These are phyloP conservation scores for Phaeotremella fagi DNA, from an alignment of 768 basidiomycete species.

Conservation along the genomic window DNA sequence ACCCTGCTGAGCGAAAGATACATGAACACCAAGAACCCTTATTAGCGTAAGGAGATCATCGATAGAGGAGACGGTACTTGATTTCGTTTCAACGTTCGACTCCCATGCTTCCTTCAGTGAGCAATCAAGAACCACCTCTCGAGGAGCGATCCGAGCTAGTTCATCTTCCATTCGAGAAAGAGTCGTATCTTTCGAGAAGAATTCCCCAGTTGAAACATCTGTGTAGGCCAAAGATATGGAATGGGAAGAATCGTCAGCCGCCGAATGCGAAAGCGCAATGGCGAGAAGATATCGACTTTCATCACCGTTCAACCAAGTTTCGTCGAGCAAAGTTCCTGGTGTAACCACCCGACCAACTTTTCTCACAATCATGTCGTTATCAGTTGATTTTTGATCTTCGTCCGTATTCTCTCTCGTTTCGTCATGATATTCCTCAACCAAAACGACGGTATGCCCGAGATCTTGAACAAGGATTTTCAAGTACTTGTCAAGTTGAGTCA, in stretches of 20 bases:
- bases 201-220: constrained; percentile 85
- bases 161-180: constrained; percentile 67
- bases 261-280: constrained; percentile 47
- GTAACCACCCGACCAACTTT: constrained; percentile 82
- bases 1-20: constrained; percentile 32
- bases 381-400: constrained; percentile 6
- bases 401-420: constrained; percentile 25
- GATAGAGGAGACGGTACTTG: neutral
- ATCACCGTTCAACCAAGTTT: constrained; percentile 74
- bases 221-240: constrained; percentile 76
- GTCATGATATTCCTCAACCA: constrained; percentile 79
- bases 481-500: constrained; percentile 76
- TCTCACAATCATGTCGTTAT: constrained; percentile 57
- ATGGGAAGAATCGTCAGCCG: constrained; percentile 30
- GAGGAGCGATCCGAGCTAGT: constrained; percentile 71
- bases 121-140: constrained; percentile 66
- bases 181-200: constrained; percentile 66
- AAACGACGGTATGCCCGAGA: constrained; percentile 76
- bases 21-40: constrained; percentile 25
- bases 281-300: constrained; percentile 89
- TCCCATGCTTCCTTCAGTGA: constrained; percentile 11
- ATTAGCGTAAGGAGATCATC: constrained; percentile 22
- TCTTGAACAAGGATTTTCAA: constrained; percentile 79
- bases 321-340: constrained; percentile 90
- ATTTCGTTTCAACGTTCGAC: neutral